Conservation (phyloP, 768 basidiomycete genomes). For the Wakefieldia striispora region DNA sequence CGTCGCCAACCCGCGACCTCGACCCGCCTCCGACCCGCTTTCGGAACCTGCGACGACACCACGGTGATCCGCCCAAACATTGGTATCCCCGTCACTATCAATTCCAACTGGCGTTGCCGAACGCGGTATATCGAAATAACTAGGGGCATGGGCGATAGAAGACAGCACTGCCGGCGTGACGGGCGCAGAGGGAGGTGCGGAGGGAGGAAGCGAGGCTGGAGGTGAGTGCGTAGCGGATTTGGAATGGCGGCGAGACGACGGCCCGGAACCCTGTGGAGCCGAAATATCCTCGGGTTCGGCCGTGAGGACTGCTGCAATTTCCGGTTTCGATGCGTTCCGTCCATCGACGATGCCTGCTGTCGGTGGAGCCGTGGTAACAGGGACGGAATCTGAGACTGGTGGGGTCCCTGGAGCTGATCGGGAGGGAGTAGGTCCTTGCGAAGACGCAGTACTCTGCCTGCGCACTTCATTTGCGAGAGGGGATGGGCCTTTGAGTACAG, state of each 20-base stretch:
- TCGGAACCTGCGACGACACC: conserved; percentile 11
- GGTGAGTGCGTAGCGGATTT: conserved; percentile 18
- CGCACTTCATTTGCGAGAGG: conserved; percentile 37
- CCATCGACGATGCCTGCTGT: conserved; percentile 11
- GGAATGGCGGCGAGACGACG: conserved; percentile 15
- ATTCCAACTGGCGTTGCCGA: conserved; percentile 23
- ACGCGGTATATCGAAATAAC: conserved; percentile 29
- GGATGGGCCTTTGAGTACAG: conserved; percentile 37
- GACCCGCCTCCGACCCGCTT: conserved; percentile 17
- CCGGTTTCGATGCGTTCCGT: conserved; percentile 29
- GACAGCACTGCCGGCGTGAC: conserved; percentile 23
- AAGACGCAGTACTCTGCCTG: conserved; percentile 16
- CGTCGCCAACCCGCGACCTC: conserved; percentile 16
- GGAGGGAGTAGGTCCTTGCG: conserved; percentile 14
- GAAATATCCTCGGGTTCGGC: conserved; percentile 44
- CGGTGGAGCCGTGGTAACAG: conserved; percentile 14
- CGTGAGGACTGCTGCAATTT: conserved; percentile 47
- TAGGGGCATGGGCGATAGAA: background rate
- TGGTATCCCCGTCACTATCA: conserved; percentile 21
- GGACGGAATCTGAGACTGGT: conserved; percentile 14
- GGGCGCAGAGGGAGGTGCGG: conserved; percentile 21
- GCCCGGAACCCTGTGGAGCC: conserved; percentile 5
- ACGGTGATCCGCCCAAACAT: conserved; percentile 30
- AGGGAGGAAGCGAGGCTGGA: conserved; percentile 17
- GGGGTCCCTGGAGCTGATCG: conserved; percentile 22